Evolutionary conservation across 192 early-diverging fungal genomes (phyloP), one percentile per base, ranked within the genome.

Genomic region (Fimicolochytrium jonesii): DNA sequence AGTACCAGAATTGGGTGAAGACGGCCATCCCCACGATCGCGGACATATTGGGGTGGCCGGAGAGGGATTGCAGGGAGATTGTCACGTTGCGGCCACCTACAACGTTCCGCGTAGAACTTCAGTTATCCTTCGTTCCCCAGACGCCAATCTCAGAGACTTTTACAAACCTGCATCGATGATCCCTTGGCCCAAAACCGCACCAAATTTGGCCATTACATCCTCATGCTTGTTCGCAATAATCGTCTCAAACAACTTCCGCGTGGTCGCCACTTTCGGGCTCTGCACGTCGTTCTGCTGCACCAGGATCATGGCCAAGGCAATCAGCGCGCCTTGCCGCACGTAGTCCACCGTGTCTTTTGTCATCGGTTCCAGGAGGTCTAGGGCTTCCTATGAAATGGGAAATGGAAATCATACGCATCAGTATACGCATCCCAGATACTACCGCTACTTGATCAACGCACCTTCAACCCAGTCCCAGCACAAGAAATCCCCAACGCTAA

Each of bases 1-100:
- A 99, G 84, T 94, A 94, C 97, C 97, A 99, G 75, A 96, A 97
- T 77, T 99, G 95, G 23, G 93, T 92, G 64, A 99, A 99, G 30
- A 99, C 81, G 9, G 92, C 91, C 87, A 95, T 94, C 22, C 97
- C 97, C n/a, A 93, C 94, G 67, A 97, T 91, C 20, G 95, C 91
- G n/a, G 88, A 82, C 82, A 94, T 95, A 65, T 92, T 91, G 20
- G 87, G 82, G 68, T 93, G 87, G 0, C 92, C 94, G 29, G 90
- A 90, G n/a, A 72, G 75, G 41, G 91, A 90, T 39, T 87, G 85
- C 45, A 99, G 77, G 0, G 90, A 92, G 48, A 99, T 95, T 0
- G 92, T 96, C 25, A 97, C 93, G 67, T 99, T 99, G 58, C 97
- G 86, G 29, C 97, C 97, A 56, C 92, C 83, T 84, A 59, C 3